Percentiles rank a stretch among this genome's conserved stretches.
These are phyloP conservation scores for Globisporangium carolinianum DNA, from an alignment of 352 stramenopile species.

Conservation along the genomic window DNA sequence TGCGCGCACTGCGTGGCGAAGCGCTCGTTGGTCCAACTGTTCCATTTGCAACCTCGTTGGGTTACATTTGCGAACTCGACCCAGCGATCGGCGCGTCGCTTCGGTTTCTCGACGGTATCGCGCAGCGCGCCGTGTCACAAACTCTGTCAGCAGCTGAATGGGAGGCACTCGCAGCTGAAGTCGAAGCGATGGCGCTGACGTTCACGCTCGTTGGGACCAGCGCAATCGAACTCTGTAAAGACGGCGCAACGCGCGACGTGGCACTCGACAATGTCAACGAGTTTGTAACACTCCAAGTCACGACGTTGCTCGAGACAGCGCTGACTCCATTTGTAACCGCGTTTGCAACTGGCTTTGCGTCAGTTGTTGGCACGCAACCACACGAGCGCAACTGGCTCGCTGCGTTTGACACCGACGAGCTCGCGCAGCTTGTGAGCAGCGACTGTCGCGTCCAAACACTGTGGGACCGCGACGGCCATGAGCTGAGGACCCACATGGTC, in stretches of 20 bases:
- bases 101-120: slow-evolving; percentile 38
- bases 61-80: slow-evolving; percentile 60
- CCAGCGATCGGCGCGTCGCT: slow-evolving; percentile 62
- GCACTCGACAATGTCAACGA: slow-evolving; percentile 34
- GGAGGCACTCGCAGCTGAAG: slow-evolving; percentile 2
- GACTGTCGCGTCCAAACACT: slow-evolving; percentile 30
- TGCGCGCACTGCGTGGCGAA: slow-evolving; percentile 52
- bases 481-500: slow-evolving; percentile 73
- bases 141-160: no score
- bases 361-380: slow-evolving; percentile 35
- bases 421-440: slow-evolving; percentile 23
- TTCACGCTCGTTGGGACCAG: slow-evolving; percentile 75
- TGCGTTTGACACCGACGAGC: slow-evolving; percentile 55
- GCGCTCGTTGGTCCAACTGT: slow-evolving; percentile 31
- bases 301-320: slow-evolving; percentile 56
- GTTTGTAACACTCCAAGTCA: slow-evolving; percentile 51
- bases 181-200: slow-evolving; percentile 60
- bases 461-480: slow-evolving; percentile 64
- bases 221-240: slow-evolving; percentile 39
- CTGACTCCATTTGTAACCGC: slow-evolving; percentile 54
- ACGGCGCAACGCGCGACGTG: slow-evolving; percentile 38
- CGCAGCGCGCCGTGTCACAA: slow-evolving; percentile 2
- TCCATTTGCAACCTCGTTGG: slow-evolving; percentile 32
- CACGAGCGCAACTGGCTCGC: slow-evolving; percentile 29
- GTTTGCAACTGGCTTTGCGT: slow-evolving; percentile 63